phyloP scores from a whole-genome alignment of 768 basidiomycete genomes.

The Candolleomyces efflorescens region DNA sequence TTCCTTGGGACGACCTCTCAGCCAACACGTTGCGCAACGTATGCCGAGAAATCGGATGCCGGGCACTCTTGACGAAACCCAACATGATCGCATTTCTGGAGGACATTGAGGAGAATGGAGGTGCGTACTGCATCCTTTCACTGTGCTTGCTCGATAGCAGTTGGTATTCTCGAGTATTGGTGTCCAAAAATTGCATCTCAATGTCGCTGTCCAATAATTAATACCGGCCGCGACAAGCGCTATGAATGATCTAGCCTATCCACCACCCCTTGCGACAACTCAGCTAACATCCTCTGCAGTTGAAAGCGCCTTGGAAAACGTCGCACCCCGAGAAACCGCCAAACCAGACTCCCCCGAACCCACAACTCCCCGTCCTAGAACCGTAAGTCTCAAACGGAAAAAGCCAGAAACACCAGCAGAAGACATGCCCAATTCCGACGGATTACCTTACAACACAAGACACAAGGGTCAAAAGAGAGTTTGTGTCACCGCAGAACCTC shows the following conservation, averaged over 20 bases:
- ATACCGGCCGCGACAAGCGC: no score
- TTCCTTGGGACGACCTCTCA: not conserved
- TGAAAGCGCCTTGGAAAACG: not conserved
- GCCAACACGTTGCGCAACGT: not conserved
- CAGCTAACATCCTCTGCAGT: no score
- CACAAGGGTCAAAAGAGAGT: conserved; percentile 3
- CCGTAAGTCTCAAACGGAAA: not conserved
- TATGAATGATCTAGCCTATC: no score
- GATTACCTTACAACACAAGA: conserved; percentile 1
- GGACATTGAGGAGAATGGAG: not conserved
- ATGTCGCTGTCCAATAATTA: no score
- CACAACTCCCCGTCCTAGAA: not conserved
- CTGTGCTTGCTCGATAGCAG: not conserved
- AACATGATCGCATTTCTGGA: not conserved
- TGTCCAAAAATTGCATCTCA: no score
- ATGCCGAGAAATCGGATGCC: not conserved
- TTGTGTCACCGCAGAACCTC: not conserved
- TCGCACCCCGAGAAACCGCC: not conserved
- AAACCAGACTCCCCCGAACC: not conserved
- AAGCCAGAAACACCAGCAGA: not conserved
- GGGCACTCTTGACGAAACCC: not conserved
- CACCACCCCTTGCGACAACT: no score
- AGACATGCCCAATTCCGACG: not conserved
- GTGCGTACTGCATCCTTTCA: not conserved
- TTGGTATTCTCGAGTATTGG: not conserved